Conservation (phyloP, 192 early-diverging fungal species). For the Gorgonomyces haynaldii region DNA sequence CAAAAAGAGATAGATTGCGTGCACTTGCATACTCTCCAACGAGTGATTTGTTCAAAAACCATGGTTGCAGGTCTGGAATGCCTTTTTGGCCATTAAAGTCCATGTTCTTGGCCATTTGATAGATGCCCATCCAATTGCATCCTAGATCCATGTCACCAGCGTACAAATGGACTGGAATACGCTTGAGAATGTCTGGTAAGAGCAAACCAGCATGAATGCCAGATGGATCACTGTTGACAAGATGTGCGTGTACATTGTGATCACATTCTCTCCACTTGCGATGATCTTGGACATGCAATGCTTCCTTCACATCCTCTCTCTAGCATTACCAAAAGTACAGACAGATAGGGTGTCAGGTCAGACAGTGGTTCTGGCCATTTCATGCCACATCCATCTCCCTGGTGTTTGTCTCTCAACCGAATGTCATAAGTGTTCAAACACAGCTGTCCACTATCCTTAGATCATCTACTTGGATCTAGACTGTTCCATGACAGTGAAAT, state of each 20-base stretch:
- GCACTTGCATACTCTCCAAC: too few species aligned
- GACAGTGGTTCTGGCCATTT: constrained; percentile 27
- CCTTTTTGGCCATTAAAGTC: constrained; percentile 51
- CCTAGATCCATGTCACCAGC: constrained; percentile 71
- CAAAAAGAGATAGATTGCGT: neutral
- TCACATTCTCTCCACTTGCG: constrained; percentile 58
- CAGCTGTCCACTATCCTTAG: constrained; percentile 8
- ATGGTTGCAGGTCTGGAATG: constrained; percentile 29
- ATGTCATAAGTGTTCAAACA: constrained; percentile 67
- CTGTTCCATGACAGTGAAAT: constrained; percentile 18
- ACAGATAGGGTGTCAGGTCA: constrained; percentile 27
- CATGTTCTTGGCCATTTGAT: constrained; percentile 52
- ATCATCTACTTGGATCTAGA: too few species aligned
- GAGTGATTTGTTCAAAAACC: too few species aligned
- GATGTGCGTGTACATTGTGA: neutral
- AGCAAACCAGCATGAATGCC: neutral
- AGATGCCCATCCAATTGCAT: constrained; percentile 62
- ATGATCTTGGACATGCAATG: constrained; percentile 53
- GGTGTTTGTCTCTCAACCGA: constrained; percentile 40
- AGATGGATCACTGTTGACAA: too few species aligned
- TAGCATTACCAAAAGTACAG: too few species aligned
- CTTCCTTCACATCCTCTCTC: constrained; percentile 31
- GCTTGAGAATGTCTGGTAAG: constrained; percentile 48
- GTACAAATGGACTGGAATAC: constrained; percentile 14
- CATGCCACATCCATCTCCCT: constrained; percentile 38